Percentiles rank a stretch among this genome's conserved stretches.
Conservation (phyloP, 805 yeast genomes). For the Saccharomycopsis schoenii region DNA sequence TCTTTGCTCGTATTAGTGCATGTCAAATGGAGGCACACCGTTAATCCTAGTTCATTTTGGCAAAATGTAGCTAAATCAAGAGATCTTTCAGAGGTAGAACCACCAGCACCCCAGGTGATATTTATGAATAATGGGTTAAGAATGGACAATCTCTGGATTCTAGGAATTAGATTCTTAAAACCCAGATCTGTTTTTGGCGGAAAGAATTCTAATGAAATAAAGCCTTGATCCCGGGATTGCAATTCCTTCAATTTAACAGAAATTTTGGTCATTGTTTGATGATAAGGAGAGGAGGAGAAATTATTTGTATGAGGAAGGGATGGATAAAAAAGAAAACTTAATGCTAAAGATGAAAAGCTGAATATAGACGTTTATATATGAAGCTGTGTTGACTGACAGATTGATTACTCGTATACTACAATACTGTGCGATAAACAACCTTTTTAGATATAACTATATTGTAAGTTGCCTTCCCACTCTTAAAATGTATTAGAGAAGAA, state of each 20-base stretch:
- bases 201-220: conserved; percentile 86
- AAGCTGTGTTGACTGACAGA: no score
- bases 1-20: conserved; percentile 84
- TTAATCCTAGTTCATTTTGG: conserved; percentile 64
- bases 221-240: conserved; percentile 35
- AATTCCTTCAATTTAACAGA: conserved; percentile 2
- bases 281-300: no score
- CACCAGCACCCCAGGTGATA: conserved; percentile 99
- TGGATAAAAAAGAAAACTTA: no score
- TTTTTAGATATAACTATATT: no score
- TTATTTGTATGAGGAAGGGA: no score
- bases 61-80: conserved; percentile 73
- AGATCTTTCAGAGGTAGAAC: conserved; percentile 82
- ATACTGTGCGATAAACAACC: no score
- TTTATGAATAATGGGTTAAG: conserved; percentile 85
- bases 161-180: conserved; percentile 68
- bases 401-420: no score
- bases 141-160: conserved; percentile 82
- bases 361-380: no score
- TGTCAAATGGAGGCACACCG: conserved; percentile 89
- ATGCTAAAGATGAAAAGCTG: no score
- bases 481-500: no score
- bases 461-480: no score
- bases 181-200: conserved; percentile 96
- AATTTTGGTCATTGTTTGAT: conserved; percentile 3